phyloP scores from a whole-genome alignment of 176 grass and related monocot species.

The Aegilops tauschii region DNA sequence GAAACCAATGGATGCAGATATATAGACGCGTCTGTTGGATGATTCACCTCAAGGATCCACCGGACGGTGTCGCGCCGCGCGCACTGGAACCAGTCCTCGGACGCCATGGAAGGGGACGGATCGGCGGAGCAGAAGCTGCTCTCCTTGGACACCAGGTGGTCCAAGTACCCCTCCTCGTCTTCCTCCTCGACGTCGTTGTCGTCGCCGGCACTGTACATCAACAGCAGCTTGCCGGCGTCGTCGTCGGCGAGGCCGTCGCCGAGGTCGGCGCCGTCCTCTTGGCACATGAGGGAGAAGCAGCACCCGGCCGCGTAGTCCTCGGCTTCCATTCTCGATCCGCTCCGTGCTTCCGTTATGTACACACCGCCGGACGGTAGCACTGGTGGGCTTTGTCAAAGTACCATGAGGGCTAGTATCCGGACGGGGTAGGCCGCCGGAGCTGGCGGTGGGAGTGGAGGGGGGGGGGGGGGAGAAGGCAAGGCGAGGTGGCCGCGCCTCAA shows the following conservation, averaged over 20 bases:
- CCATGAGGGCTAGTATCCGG: not conserved
- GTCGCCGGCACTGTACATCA: not conserved
- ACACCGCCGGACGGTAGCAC: not conserved
- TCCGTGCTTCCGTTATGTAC: slow-evolving; percentile 5
- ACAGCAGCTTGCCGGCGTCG: not conserved
- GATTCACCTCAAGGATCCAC: slow-evolving; percentile 78
- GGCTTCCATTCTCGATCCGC: slow-evolving; percentile 28
- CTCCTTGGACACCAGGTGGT: slow-evolving; percentile 68
- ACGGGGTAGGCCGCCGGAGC: slow-evolving; percentile 32
- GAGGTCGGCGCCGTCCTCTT: slow-evolving; percentile 60
- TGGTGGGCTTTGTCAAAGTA: not conserved
- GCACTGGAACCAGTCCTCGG: slow-evolving; percentile 47
- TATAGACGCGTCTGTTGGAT: not conserved
- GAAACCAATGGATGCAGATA: not conserved
- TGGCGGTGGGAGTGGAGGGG: not conserved
- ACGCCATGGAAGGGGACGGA: slow-evolving; percentile 6
- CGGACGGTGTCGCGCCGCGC: slow-evolving; percentile 42
- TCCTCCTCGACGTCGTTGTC: slow-evolving; percentile 30
- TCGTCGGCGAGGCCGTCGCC: not conserved
- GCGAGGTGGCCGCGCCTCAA: slow-evolving; percentile 17
- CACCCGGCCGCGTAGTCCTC: slow-evolving; percentile 32
- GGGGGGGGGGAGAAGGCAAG: not conserved
- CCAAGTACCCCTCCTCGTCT: slow-evolving; percentile 61
- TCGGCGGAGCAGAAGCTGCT: slow-evolving; percentile 37
- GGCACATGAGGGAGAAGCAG: slow-evolving; percentile 74